Base-by-base conservation (phyloP, 129 eudicot species). In the Flaveria trinervia region DNA sequence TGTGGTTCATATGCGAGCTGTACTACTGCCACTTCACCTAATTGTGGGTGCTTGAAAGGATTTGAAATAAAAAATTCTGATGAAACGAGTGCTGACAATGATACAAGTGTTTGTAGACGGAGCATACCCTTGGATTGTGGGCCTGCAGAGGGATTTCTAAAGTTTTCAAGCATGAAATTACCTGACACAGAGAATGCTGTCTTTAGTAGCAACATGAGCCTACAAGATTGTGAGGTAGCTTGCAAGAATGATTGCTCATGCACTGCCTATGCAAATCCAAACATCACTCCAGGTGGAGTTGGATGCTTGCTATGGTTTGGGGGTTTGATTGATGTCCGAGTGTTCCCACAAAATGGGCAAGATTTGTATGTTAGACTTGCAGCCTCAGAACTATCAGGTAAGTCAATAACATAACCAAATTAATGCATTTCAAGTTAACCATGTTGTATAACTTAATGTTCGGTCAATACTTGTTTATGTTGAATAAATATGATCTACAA, bases 221-320 rank as follows among this genome's bases (percentile, higher is more conserved):
- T 71, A 7, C 52, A 22, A 23, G 80, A 83, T 28, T 72, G 81
- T 78, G 80, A 77, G 62, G 13, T 14, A 0, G 77, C 82, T 56
- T 78, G 82, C 82, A 78, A 70, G 64, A 78, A 60, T 14, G 70
- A 69, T 20, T 69, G 77, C 16, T 48, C 78, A 0, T 83, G 86
- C 75, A 67, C 73, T 13, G 86, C 83, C 14, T 83, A 79, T 22
- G 68, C 83, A 14, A 43, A 57, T 51, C 82, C 82, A 17, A 73
- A 80, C 73, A 77, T 77, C 39, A 68, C 76, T 22, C 28, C 50
- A 16, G 68, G 75, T 23, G 85, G 87, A 18, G 70, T 71, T 28
- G 92, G 96, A 8, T 89, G 96, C 81, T 57, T 87, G 79, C 49
- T 70, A 45, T 90, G 81, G 81, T 77, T 41, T 54, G 75, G 30